phyloP scores from a whole-genome alignment of 805 yeast species.

The Vanderwaltozyma yarrowii region DNA sequence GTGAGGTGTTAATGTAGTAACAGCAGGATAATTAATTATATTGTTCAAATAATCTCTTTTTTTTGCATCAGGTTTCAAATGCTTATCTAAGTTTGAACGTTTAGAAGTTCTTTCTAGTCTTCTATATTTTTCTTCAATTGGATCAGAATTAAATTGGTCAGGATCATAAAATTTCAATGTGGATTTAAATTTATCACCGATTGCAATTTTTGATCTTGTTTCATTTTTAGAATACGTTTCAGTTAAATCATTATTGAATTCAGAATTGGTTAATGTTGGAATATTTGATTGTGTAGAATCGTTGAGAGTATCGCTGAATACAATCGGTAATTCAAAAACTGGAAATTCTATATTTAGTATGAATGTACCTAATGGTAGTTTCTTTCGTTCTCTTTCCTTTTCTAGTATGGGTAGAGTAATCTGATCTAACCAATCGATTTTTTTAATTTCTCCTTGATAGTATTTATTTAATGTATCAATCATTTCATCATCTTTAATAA shows the following conservation, averaged over 20 bases:
- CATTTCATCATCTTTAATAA: slow-evolving; percentile 25
- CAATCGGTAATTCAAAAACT: slow-evolving; percentile 62
- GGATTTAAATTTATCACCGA: slow-evolving; percentile 23
- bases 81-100: slow-evolving; percentile 67
- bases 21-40: slow-evolving; percentile 72
- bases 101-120: slow-evolving; percentile 76
- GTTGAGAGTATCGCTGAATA: slow-evolving; percentile 50
- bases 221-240: slow-evolving; percentile 15
- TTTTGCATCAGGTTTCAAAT: slow-evolving; percentile 79
- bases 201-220: slow-evolving; percentile 7
- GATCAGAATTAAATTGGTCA: slow-evolving; percentile 59
- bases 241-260: slow-evolving; percentile 9
- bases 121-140: slow-evolving; percentile 81
- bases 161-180: slow-evolving; percentile 50
- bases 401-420: slow-evolving; percentile 45
- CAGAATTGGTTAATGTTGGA: slow-evolving; percentile 36
- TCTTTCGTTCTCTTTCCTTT: slow-evolving; percentile 13
- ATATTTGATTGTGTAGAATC: slow-evolving; percentile 20
- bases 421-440: slow-evolving; percentile 66
- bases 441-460: slow-evolving; percentile 55
- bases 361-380: slow-evolving; percentile 21
- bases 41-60: slow-evolving; percentile 61
- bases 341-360: slow-evolving; percentile 45
- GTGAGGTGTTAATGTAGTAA: slow-evolving; percentile 65
- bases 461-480: slow-evolving; percentile 49